Conservation (phyloP, 805 yeast species). For the Blastobotrys americana region DNA sequence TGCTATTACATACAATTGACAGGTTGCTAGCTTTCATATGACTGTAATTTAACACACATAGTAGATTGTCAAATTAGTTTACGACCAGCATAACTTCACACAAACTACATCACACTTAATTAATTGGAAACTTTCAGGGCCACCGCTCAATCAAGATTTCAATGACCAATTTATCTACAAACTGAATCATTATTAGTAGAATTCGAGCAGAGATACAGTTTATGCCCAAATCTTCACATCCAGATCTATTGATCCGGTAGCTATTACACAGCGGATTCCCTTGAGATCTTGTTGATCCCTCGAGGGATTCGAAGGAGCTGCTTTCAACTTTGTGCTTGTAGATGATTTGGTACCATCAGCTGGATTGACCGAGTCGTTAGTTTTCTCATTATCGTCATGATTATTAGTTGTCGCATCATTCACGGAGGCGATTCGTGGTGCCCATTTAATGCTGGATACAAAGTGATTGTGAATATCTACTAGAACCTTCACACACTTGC, state of each 20-base stretch:
- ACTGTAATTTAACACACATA: too few relatives aligned
- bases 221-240: slow-evolving; percentile 49
- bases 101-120: too few relatives aligned
- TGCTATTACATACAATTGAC: too few relatives aligned
- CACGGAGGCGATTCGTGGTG: slow-evolving; percentile 22
- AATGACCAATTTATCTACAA: too few relatives aligned
- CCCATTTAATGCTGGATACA: slow-evolving; percentile 47
- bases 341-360: slow-evolving; percentile 17
- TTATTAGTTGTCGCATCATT: slow-evolving; percentile 21
- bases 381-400: slow-evolving; percentile 12
- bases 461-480: slow-evolving; percentile 66
- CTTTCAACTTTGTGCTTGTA: slow-evolving; percentile 16
- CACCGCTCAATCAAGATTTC: too few relatives aligned
- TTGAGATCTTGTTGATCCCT: slow-evolving; percentile 31
- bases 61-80: too few relatives aligned
- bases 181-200: too few relatives aligned
- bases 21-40: too few relatives aligned
- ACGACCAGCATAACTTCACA: too few relatives aligned
- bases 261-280: slow-evolving; percentile 52
- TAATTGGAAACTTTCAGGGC: too few relatives aligned
- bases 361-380: slow-evolving; percentile 22
- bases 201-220: too few relatives aligned
- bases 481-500: slow-evolving; percentile 45
- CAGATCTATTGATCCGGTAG: slow-evolving; percentile 58
- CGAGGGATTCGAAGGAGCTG: too few relatives aligned